These are phyloP conservation scores for Trichoderma harzianum DNA, from an alignment of 2,329 filamentous ascomycete species.

Conservation along the genomic window DNA sequence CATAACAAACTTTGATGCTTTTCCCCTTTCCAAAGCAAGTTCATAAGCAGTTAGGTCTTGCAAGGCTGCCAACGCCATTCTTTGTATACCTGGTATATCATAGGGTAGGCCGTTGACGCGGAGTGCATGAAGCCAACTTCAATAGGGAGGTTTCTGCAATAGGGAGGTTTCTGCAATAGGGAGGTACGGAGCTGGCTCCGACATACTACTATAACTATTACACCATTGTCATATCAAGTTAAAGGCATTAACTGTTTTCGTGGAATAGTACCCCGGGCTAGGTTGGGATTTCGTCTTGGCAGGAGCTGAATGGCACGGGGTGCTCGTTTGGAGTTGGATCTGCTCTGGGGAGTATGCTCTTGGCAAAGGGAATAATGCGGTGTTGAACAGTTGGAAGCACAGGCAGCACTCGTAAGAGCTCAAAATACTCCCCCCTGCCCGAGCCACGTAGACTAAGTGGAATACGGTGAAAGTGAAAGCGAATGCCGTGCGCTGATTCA, in stretches of 20 bases:
- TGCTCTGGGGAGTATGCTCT: neutral
- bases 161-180: neutral
- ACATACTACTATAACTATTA: neutral
- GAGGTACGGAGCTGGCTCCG: neutral
- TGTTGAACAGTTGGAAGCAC: neutral
- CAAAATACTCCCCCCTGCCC: neutral
- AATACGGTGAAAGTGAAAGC: neutral
- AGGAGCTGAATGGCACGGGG: neutral
- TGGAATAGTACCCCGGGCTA: neutral
- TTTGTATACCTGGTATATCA: neutral
- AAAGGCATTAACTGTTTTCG: neutral
- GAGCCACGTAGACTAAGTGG: neutral
- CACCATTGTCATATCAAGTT: neutral
- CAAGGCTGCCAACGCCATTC: neutral
- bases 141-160: neutral
- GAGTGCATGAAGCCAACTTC: neutral
- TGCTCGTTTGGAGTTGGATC: neutral
- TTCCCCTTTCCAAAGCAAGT: neutral
- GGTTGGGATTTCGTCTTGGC: neutral
- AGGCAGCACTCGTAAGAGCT: neutral
- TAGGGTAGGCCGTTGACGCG: neutral
- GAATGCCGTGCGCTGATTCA: neutral
- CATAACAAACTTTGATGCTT: neutral
- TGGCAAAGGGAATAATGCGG: neutral
- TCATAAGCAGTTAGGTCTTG: neutral